Conservation (phyloP, 2,329 filamentous ascomycete genomes). For the Cladosporium cucumerinum region DNA sequence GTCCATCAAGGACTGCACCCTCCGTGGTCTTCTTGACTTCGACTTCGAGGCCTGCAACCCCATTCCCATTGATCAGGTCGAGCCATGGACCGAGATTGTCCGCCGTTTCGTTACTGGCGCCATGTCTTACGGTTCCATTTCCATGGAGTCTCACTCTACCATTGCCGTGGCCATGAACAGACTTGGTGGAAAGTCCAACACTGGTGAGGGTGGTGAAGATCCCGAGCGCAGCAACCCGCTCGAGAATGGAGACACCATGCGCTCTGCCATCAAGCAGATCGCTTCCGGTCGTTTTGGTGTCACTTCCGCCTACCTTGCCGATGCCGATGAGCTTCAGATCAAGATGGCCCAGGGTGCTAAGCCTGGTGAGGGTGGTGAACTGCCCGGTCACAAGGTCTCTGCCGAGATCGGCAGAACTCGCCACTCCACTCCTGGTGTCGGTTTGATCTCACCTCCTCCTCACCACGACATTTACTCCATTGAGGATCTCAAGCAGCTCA, state of each 20-base stretch:
- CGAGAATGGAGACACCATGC: slow-evolving; percentile 93
- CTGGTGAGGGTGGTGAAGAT: slow-evolving; percentile 94
- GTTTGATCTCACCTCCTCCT: slow-evolving; percentile 90
- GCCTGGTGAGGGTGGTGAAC: slow-evolving; percentile 94
- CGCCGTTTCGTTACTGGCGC: slow-evolving; percentile 94
- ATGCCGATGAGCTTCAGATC: slow-evolving; percentile 95
- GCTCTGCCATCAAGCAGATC: slow-evolving; percentile 96
- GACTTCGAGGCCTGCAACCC: slow-evolving; percentile 83
- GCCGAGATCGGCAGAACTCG: slow-evolving; percentile 90
- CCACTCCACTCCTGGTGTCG: slow-evolving; percentile 93
- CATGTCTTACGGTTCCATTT: slow-evolving; percentile 98
- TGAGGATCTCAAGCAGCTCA: slow-evolving; percentile 94
- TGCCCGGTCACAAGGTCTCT: slow-evolving; percentile 95
- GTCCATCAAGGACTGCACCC: slow-evolving; percentile 93
- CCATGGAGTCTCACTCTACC: slow-evolving; percentile 96
- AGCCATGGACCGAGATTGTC: slow-evolving; percentile 97
- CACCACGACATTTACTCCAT: slow-evolving; percentile 99
- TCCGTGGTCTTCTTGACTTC: slow-evolving; percentile 92
- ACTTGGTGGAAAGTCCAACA: slow-evolving; percentile 94
- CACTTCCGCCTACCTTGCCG: slow-evolving; percentile 88
- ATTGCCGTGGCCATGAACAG: slow-evolving; percentile 96
- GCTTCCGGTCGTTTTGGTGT: slow-evolving; percentile 95
- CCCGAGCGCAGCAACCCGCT: slow-evolving; percentile 82
- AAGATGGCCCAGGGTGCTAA: slow-evolving; percentile 99
- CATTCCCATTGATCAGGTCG: slow-evolving; percentile 92